A percentile compares a stretch with the other conserved stretches of the same genome.
These are phyloP conservation scores for Chalciporus pseudorubinellus DNA, from an alignment of 768 basidiomycete genomes.

Conservation along the genomic window DNA sequence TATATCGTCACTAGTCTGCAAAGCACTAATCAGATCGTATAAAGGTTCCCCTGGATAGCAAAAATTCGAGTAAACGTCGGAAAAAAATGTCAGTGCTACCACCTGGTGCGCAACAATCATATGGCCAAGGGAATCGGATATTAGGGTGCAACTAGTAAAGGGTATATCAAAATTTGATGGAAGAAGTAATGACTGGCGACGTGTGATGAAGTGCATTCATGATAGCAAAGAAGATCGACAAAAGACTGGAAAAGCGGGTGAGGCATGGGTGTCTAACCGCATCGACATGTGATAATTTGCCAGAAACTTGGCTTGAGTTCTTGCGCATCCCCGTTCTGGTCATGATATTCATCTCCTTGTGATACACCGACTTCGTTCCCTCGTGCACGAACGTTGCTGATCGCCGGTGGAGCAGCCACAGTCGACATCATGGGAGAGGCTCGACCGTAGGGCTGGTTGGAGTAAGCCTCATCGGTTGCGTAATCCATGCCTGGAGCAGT, in stretches of 20 bases:
- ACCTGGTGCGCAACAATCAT: constrained; percentile 28
- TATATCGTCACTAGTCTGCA: constrained; percentile 25
- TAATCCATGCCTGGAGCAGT: constrained; percentile 62
- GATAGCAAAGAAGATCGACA: constrained; percentile 22
- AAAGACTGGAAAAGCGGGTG: constrained; percentile 16
- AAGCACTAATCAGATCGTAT: constrained; percentile 34
- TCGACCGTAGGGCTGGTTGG: constrained; percentile 66
- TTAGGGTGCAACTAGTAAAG: constrained; percentile 34
- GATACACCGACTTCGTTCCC: constrained; percentile 68
- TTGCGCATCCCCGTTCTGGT: constrained; percentile 54
- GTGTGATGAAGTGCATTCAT: constrained; percentile 27
- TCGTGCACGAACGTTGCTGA: constrained; percentile 69
- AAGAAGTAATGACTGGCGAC: constrained; percentile 35
- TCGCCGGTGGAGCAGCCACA: constrained; percentile 64
- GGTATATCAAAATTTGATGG: constrained; percentile 39
- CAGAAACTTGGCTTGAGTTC: constrained; percentile 55
- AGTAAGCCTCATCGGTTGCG: constrained; percentile 56
- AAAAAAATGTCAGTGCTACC: constrained; percentile 25
- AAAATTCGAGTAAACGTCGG: constrained; percentile 15
- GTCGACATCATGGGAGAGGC: constrained; percentile 80
- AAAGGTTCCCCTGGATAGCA: constrained; percentile 27
- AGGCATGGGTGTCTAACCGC: constrained; percentile 44
- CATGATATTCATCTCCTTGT: constrained; percentile 55
- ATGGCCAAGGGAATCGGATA: constrained; percentile 36
- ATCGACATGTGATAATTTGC: constrained; percentile 76